Evolutionary conservation across 2,329 filamentous ascomycete species (phyloP), one percentile per base, ranked within the genome.

Genomic region (Dactylellina leptospora): DNA sequence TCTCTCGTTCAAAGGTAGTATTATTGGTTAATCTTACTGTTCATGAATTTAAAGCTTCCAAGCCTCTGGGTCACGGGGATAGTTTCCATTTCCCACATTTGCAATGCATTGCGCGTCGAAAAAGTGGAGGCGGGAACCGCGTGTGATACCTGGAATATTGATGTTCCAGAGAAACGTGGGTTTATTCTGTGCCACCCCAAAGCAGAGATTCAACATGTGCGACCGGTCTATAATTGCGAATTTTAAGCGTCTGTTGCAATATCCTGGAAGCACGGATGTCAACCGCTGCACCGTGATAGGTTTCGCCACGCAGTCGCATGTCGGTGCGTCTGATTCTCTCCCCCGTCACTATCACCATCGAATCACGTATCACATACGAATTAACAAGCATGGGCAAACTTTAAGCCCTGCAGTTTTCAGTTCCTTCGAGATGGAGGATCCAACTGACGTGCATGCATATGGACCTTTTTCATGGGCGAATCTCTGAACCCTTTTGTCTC

Each of bases 391-490:
- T 10, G 36, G 5, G 28, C 5, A 5, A 33, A 40, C 3, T 16
- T 40, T 16, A 16, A 40, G 36, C 36, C 36, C 11, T n/a, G 36
- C 36, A 16, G 18, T 16, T 40, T 40, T 16, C 13, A 40, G 5
- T 40, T n/a, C n/a, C n/a, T 42, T 33, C 25, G 40, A 55, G n/a
- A 27, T 20, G 33, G 54, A 66, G 44, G 61, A 50, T 25, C 54
- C 16, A 51, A 28, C 42, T 66, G 61, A 58, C 61, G 61, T 66
- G 61, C 61, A 66, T 66, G 38, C 61, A 48, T 22, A 13, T n/a
- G 2, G 16, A 18, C 16, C 1, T 40, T 38, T 54, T 23, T 25
- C 8, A 51, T 53, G 50, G 53, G 58, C 45, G 33, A 53, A 48
- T 45, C 45, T 11, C 38, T 51, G 16, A 50, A 62, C 36, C 45